Base-by-base conservation (phyloP, 2,329 filamentous ascomycete species). In the Pseudogymnoascus pannorum region DNA sequence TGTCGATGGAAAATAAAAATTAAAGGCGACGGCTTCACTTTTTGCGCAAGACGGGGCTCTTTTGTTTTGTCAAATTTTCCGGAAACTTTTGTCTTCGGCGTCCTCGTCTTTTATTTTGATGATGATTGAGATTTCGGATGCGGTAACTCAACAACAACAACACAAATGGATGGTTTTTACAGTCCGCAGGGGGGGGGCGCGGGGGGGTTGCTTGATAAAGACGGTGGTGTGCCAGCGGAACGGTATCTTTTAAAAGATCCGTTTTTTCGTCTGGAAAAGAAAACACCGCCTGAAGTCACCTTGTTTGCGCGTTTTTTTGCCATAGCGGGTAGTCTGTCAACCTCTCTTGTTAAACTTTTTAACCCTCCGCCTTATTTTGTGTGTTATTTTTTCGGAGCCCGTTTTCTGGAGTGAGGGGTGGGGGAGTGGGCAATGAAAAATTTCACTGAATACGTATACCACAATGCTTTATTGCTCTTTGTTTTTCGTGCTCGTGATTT, bases 21-120 rank as follows among this genome's bases (percentile, higher is more conserved):
- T n/a, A 64, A 65, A 62, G 64, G 65, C 58, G 62, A 60, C 20
- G 26, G 60, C 62, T 64, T 69, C 67, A n/a, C n/a, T n/a, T n/a
- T n/a, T 64, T 66, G 67, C 69, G 67, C 67, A 63, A 54, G 64
- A 65, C 68, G n/a, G n/a, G 67, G 69, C 67, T 64, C 65, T 68
- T 66, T n/a, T n/a, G n/a, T n/a, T n/a, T n/a, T n/a, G n/a, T n/a
- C n/a, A n/a, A n/a, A n/a, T n/a, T 68, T 70, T 63, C 20, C 70
- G 66, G 67, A 69, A 29, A 40, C 38, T 38, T 36, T n/a, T n/a
- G n/a, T n/a, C n/a, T 38, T 40, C 36, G 38, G 38, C 38, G 38
- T 40, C 57, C 64, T 65, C 66, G n/a, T n/a, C n/a, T n/a, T n/a
- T n/a, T n/a, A n/a, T 63, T 67, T 65, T 65, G 66, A 64, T 67